Base-by-base conservation (phyloP, 192 early-diverging fungal genomes). In the Spinellus fusiger region DNA sequence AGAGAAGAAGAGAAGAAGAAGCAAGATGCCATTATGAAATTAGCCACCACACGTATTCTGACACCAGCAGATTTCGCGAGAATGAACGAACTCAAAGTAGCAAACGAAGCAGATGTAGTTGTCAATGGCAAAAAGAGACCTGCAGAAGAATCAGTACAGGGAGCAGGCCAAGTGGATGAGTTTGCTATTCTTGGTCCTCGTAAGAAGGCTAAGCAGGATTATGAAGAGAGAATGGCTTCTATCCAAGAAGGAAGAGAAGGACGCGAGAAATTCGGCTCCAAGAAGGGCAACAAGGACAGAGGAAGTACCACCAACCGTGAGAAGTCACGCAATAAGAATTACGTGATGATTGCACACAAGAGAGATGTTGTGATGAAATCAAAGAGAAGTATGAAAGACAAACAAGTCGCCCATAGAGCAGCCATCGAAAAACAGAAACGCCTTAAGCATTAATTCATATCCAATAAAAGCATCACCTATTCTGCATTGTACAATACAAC, bases 261-360 rank as follows among this genome's bases (percentile, higher is more conserved):
- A 16, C 86, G 93, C 35, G 83, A 92, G 32, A 93, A 96, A 80
- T 98, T 85, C 73, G 87, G 89, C 28, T 92, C 93, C 29, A 81
- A 74, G 55, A 94, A 93, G 82, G 89, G 90, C 56, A 92, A 92
- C 69, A 90, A 89, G 37, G 83, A 89, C 20, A 80, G 82, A 38
- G 80, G 81, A 52, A 87, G 84, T 28, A 83, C 87, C 26, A 93
- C 96, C 56, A 98, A 98, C 78, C 80, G 82, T 73, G 93, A 95
- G 59, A 99, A 98, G 81, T 62, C 87, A 63, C 92, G 90, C 71
- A 92, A 84, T 61, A 99, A 99, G 85, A 83, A 86, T 70, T 93
- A 87, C 69, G 85, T 85, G 77, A 99, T 99, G 97, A 81, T 98
- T 61, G 80, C 91, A 22, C 96, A 99, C 78, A 98, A 98, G 81